These are phyloP conservation scores for Saxispiralis lemnorum DNA, from an alignment of 495 filamentous ascomycete species.

Conservation along the genomic window DNA sequence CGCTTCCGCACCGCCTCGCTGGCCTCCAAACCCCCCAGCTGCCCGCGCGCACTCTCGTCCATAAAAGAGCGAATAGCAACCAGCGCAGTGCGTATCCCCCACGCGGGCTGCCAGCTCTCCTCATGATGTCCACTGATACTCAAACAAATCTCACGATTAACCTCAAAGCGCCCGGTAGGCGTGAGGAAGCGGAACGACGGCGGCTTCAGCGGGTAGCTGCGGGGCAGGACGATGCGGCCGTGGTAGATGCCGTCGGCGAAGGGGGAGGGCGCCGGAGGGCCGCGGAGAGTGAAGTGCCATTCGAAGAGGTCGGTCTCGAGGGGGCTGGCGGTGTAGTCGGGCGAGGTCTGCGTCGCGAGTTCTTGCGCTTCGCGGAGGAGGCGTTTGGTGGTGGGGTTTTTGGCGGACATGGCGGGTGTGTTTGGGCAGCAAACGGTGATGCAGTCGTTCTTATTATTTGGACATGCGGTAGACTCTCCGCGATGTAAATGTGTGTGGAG, in stretches of 20 bases:
- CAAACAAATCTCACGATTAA: conserved; percentile 92
- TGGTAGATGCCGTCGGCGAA: conserved; percentile 80
- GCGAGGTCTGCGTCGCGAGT: conserved; percentile 54
- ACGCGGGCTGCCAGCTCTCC: conserved; percentile 95
- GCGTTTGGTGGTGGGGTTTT: conserved; percentile 63
- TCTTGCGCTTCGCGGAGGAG: conserved; percentile 77
- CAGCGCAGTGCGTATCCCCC: conserved; percentile 72
- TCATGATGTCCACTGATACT: conserved; percentile 88
- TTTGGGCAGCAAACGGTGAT: too few species aligned
- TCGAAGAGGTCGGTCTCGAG: conserved; percentile 84
- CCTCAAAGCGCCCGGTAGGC: conserved; percentile 80
- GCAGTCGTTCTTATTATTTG: too few species aligned
- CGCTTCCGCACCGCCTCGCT: conserved; percentile 40
- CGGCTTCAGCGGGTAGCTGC: conserved; percentile 73
- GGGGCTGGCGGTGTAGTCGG: conserved; percentile 67
- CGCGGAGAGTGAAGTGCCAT: conserved; percentile 97
- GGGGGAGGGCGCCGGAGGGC: conserved; percentile 62
- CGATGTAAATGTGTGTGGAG: too few species aligned
- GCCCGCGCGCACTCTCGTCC: conserved; percentile 56
- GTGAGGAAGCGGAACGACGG: conserved; percentile 90
- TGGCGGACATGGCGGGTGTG: conserved; percentile 37
- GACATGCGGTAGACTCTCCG: too few species aligned
- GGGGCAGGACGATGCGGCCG: conserved; percentile 80
- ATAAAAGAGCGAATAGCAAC: conserved; percentile 54
- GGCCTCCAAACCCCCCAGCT: conserved; percentile 77